These are phyloP conservation scores for Sclerotinia sclerotiorum DNA, from an alignment of 2,329 filamentous ascomycete genomes.

Conservation along the genomic window DNA sequence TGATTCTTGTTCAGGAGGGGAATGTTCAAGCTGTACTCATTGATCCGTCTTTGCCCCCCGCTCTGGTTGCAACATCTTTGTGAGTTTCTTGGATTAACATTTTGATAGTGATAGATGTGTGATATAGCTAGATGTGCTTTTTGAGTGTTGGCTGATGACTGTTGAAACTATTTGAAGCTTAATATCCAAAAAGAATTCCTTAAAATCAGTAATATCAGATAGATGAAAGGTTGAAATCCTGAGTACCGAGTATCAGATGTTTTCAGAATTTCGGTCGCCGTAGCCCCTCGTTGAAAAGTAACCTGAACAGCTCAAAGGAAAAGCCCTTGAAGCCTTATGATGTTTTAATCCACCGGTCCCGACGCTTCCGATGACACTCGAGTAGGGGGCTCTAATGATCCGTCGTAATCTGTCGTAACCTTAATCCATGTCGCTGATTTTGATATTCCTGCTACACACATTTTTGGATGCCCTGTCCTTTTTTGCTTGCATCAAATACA, in stretches of 20 bases:
- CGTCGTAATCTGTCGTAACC: no score
- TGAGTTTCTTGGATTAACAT: slow-evolving; percentile 62
- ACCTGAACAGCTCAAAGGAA: no score
- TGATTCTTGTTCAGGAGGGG: background rate
- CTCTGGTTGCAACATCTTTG: slow-evolving; percentile 59
- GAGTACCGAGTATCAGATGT: background rate
- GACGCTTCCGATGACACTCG: background rate
- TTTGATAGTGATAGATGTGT: slow-evolving; percentile 29
- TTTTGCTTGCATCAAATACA: background rate
- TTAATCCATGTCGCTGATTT: slow-evolving; percentile 2
- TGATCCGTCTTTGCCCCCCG: slow-evolving; percentile 51
- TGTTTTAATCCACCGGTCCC: background rate
- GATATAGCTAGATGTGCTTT: background rate
- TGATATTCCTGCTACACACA: background rate
- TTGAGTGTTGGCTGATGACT: background rate
- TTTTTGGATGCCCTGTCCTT: background rate
- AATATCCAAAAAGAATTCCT: background rate
- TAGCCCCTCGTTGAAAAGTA: slow-evolving; percentile 8
- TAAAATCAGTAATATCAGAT: background rate
- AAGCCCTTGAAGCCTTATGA: background rate
- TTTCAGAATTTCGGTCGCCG: background rate
- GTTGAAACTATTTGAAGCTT: background rate
- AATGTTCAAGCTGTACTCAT: slow-evolving; percentile 49
- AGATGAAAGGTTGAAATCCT: background rate
- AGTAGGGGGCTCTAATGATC: no score